Conservation (phyloP, 1,284 basidiomycete species). For the Cryptococcus maquisensis region DNA sequence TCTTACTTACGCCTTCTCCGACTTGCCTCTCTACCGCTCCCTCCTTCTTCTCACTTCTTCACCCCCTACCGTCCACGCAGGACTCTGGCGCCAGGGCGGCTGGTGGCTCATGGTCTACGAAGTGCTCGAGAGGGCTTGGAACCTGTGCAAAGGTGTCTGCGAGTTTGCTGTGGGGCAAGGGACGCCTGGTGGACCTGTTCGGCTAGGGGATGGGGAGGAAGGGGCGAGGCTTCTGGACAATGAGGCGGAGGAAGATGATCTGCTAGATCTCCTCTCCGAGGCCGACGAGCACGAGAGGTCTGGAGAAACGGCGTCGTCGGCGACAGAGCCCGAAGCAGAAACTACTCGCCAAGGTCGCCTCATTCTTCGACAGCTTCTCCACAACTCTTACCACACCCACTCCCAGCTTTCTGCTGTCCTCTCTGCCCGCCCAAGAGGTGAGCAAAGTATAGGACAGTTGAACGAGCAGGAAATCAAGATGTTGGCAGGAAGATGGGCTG, state of each 20-base stretch:
- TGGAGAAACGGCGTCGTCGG: neutral
- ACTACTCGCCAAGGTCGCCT: constrained; percentile 29
- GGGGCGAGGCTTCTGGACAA: constrained; percentile 22
- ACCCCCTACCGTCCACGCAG: constrained; percentile 26
- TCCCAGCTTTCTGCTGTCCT: constrained; percentile 15
- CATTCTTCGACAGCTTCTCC: constrained; percentile 38
- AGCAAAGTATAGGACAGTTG: constrained; percentile 6
- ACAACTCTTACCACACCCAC: constrained; percentile 41
- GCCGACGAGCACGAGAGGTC: constrained; percentile 3
- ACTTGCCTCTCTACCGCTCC: constrained; percentile 39
- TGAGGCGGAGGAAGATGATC: constrained; percentile 12
- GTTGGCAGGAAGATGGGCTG: constrained; percentile 17
- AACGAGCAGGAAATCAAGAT: constrained; percentile 18
- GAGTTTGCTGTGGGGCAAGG: constrained; percentile 39
- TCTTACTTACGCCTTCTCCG: constrained; percentile 35
- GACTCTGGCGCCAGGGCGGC: constrained; percentile 14
- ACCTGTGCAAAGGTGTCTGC: constrained; percentile 42
- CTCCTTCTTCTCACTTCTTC: constrained; percentile 31
- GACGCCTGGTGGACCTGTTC: constrained; percentile 11
- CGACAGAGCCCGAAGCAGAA: constrained; percentile 19
- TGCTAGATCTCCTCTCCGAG: constrained; percentile 3
- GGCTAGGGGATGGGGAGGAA: constrained; percentile 32
- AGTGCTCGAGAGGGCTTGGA: constrained; percentile 32
- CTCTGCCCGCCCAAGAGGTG: constrained; percentile 2
- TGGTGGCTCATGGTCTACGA: constrained; percentile 42